Conservation (phyloP, 345 rosid species). For the Hibiscus mutabilis region DNA sequence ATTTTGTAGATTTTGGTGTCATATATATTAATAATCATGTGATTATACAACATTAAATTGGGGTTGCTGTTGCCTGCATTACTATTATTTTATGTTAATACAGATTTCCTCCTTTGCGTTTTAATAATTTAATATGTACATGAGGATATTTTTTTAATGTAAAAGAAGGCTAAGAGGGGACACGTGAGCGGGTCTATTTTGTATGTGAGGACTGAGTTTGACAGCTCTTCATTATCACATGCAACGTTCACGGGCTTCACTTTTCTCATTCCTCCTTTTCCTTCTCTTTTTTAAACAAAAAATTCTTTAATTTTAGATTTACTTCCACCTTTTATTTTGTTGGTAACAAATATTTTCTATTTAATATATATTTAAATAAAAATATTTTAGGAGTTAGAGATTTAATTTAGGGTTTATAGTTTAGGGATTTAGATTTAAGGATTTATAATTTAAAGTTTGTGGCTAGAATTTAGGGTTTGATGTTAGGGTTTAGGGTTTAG, state of each 20-base stretch:
- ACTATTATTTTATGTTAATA: background rate
- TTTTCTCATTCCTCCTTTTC: conserved; percentile 3
- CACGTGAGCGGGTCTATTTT: conserved; percentile 71
- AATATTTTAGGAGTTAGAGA: no score
- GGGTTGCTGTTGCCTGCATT: background rate
- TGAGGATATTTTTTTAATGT: background rate
- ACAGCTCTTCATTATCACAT: conserved; percentile 88
- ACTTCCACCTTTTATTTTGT: no score
- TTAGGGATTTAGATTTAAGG: no score
- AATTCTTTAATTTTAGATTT: background rate
- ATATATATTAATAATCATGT: background rate
- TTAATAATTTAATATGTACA: background rate
- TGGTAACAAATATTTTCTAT: no score
- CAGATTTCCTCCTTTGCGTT: background rate
- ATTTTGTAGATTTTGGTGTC: background rate
- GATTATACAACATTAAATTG: background rate
- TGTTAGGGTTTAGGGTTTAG: no score
- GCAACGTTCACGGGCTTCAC: conserved; percentile 81
- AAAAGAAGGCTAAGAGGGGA: background rate
- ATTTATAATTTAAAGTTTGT: no score
- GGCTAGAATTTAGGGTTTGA: no score
- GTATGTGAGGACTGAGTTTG: conserved; percentile 48
- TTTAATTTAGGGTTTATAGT: no score
- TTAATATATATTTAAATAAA: background rate
- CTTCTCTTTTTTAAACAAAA: background rate